These are phyloP conservation scores for Lactuca saligna DNA, from an alignment of 129 eudicot genomes.

Conservation along the genomic window DNA sequence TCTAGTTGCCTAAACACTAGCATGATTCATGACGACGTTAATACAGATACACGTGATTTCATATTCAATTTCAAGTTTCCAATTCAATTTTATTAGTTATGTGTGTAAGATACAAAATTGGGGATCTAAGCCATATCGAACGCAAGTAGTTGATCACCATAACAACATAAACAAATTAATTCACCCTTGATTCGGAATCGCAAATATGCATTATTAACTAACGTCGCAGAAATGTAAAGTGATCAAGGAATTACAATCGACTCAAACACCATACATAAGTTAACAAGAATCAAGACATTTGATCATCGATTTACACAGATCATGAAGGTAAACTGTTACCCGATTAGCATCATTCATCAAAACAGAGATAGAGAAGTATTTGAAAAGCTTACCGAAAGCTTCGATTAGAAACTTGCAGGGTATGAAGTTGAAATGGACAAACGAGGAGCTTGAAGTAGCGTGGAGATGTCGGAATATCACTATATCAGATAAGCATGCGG, in stretches of 20 bases:
- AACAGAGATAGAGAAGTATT: too few species aligned
- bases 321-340: too few species aligned
- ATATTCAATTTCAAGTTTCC: neutral
- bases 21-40: constrained; percentile 8
- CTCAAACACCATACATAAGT: too few species aligned
- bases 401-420: constrained; percentile 13
- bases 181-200: constrained; percentile 3
- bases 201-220: neutral
- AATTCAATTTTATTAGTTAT: neutral
- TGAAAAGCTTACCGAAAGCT: constrained; percentile 15
- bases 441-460: neutral
- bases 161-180: neutral
- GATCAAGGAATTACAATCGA: neutral
- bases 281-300: neutral
- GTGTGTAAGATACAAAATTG: neutral
- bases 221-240: neutral
- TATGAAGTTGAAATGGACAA: neutral
- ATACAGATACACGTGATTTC: neutral
- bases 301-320: constrained; percentile 10
- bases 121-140: constrained; percentile 10
- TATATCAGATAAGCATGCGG: neutral
- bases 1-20: neutral
- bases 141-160: neutral
- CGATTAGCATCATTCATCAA: too few species aligned
- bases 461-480: neutral